These are phyloP conservation scores for Astragalus membranaceus DNA, from an alignment of 306 rosid genomes.

Conservation along the genomic window DNA sequence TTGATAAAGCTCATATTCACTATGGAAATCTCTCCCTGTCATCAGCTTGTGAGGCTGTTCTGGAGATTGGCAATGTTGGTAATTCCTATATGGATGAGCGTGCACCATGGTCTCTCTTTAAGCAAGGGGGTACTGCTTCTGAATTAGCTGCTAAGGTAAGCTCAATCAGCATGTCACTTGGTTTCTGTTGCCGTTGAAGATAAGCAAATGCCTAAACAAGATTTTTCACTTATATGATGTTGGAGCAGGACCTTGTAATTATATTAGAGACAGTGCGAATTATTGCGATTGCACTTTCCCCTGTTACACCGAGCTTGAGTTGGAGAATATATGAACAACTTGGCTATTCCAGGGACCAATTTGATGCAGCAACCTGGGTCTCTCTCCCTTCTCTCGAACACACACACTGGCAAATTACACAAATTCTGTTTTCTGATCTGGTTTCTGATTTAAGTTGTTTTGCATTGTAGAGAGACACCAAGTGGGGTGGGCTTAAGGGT, in stretches of 20 bases:
- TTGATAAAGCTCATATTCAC: slow-evolving; percentile 56
- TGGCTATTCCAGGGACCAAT: slow-evolving; percentile 71
- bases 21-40: slow-evolving; percentile 74
- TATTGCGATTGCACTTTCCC: slow-evolving; percentile 69
- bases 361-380: slow-evolving; percentile 79
- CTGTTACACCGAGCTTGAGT: slow-evolving; percentile 71
- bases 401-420: background rate
- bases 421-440: slow-evolving; percentile 4
- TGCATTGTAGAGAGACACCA: slow-evolving; percentile 56
- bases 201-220: slow-evolving; percentile 8
- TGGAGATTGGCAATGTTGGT: slow-evolving; percentile 84
- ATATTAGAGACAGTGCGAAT: slow-evolving; percentile 82
- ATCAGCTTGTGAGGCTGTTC: slow-evolving; percentile 85
- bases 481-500: slow-evolving; percentile 85
- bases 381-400: slow-evolving; percentile 26
- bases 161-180: background rate
- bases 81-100: slow-evolving; percentile 78
- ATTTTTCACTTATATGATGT: slow-evolving; percentile 7
- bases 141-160: slow-evolving; percentile 84
- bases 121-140: slow-evolving; percentile 71
- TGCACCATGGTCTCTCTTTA: slow-evolving; percentile 95
- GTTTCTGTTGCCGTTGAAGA: background rate
- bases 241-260: slow-evolving; percentile 84
- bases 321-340: slow-evolving; percentile 86
- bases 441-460: slow-evolving; percentile 26